Percentiles rank a stretch among this genome's conserved stretches.
Evolutionary conservation across 805 yeast genomes (phyloP).

Genomic region (Saccharomycopsis sp.): DNA sequence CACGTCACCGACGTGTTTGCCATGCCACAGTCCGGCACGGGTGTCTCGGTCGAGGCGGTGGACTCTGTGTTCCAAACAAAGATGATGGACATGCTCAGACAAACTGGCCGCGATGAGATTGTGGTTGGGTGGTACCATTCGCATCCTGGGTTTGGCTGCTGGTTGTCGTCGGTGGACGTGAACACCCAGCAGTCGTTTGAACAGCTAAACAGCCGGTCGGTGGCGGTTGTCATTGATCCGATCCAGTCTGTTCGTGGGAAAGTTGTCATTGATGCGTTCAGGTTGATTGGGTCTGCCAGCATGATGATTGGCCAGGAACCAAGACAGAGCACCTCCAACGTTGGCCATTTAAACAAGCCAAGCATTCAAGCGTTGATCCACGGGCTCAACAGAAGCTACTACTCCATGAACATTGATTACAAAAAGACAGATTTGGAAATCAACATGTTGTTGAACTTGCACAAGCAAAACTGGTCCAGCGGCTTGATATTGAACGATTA

Average conservation of each 20-base stretch:
- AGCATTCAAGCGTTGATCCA: slow-evolving; percentile 94
- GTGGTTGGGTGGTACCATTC: slow-evolving; percentile 99
- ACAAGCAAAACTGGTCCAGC: slow-evolving; percentile 92
- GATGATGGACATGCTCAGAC: slow-evolving; percentile 99
- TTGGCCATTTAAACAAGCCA: slow-evolving; percentile 92
- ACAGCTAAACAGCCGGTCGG: slow-evolving; percentile 90
- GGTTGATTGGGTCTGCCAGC: slow-evolving; percentile 81
- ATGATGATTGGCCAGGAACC: slow-evolving; percentile 97
- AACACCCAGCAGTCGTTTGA: slow-evolving; percentile 97
- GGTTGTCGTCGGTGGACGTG: slow-evolving; percentile 96
- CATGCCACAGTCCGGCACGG: slow-evolving; percentile 98
- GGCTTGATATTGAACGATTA: slow-evolving; percentile 77
- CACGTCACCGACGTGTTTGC: slow-evolving; percentile 98
- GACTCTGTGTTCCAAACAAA: slow-evolving; percentile 98
- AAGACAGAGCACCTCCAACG: slow-evolving; percentile 91
- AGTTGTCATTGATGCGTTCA: slow-evolving; percentile 96
- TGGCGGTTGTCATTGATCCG: slow-evolving; percentile 97
- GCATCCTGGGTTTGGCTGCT: slow-evolving; percentile 99
- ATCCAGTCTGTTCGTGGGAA: slow-evolving; percentile 98
- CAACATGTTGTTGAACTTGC: slow-evolving; percentile 86
- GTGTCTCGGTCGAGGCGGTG: slow-evolving; percentile 97
- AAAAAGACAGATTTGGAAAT: slow-evolving; percentile 88
- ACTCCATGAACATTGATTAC: slow-evolving; percentile 90
- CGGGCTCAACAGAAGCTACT: slow-evolving; percentile 93
- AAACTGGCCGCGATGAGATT: slow-evolving; percentile 98